phyloP scores from a whole-genome alignment of 129 eudicot genomes.

The Glebionis coronaria region DNA sequence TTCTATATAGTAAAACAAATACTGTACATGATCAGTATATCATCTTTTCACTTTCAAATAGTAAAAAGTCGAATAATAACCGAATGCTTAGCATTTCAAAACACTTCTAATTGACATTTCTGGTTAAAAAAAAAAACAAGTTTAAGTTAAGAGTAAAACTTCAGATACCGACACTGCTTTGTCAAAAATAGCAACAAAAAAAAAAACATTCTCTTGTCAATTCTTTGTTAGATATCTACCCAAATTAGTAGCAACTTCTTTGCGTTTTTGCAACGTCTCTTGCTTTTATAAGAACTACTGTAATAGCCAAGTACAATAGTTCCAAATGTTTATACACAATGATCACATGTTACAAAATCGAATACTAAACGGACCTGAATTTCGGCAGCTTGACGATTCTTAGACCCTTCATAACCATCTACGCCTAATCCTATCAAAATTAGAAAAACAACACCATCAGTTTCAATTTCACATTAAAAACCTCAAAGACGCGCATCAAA shows the following conservation, averaged over 20 bases:
- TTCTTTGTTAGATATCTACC: no score
- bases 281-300: neutral
- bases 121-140: neutral
- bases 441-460: slow-evolving; percentile 18
- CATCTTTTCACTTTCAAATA: neutral
- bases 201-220: neutral
- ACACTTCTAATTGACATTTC: slow-evolving; percentile 8
- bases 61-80: neutral
- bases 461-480: slow-evolving; percentile 16
- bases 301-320: neutral
- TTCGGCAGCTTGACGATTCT: slow-evolving; percentile 45
- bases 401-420: slow-evolving; percentile 32
- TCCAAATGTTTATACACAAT: no score
- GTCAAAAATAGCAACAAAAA: slow-evolving; percentile 15
- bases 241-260: neutral
- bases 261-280: neutral
- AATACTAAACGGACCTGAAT: slow-evolving; percentile 41
- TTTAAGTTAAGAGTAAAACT: no score
- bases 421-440: slow-evolving; percentile 22
- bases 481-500: slow-evolving; percentile 12
- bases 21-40: slow-evolving; percentile 7
- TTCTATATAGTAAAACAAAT: slow-evolving; percentile 27
- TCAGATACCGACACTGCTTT: neutral
- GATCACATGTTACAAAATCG: neutral
- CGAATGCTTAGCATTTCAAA: neutral